Conservation (phyloP, 2,329 filamentous ascomycete genomes). For the Fusarium sororula region DNA sequence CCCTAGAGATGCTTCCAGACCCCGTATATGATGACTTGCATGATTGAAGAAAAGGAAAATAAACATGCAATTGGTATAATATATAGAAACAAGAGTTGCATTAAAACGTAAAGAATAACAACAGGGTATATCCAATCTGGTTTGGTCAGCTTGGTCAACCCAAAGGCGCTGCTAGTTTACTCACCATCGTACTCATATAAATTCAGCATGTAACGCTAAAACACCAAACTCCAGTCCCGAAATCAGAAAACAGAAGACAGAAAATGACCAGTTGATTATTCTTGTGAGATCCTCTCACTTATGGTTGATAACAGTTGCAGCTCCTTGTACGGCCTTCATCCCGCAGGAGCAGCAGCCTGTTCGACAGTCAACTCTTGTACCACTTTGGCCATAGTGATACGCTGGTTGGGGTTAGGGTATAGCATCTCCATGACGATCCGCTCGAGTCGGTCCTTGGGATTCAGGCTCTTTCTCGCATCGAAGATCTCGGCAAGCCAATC, state of each 20-base stretch:
- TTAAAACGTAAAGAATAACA: slow-evolving; percentile 19
- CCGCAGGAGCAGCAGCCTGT: slow-evolving; percentile 13
- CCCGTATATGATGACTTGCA: neutral
- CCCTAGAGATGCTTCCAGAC: neutral
- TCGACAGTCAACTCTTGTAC: slow-evolving; percentile 54
- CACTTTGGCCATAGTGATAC: slow-evolving; percentile 64
- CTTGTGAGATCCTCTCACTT: neutral
- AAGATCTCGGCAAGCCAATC: slow-evolving; percentile 64
- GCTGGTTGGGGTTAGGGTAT: slow-evolving; percentile 58
- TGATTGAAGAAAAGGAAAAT: neutral
- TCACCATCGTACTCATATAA: slow-evolving; percentile 32
- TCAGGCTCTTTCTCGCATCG: slow-evolving; percentile 57
- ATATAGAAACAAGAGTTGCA: neutral
- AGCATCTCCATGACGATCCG: slow-evolving; percentile 64
- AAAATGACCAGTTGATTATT: slow-evolving; percentile 1
- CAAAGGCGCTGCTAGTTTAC: neutral
- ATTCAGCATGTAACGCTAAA: slow-evolving; percentile 8
- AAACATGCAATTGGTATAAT: neutral
- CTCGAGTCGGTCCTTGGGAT: slow-evolving; percentile 59
- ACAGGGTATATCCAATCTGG: slow-evolving; percentile 39
- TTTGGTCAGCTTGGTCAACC: slow-evolving; percentile 11
- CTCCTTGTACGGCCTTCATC: slow-evolving; percentile 10
- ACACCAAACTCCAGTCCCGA: slow-evolving; percentile 17
- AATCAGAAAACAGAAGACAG: slow-evolving; percentile 26
- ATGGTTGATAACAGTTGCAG: slow-evolving; percentile 4